These are phyloP conservation scores for Saccharomyces pastorianus DNA, from an alignment of 1,139 yeast species.

Conservation along the genomic window DNA sequence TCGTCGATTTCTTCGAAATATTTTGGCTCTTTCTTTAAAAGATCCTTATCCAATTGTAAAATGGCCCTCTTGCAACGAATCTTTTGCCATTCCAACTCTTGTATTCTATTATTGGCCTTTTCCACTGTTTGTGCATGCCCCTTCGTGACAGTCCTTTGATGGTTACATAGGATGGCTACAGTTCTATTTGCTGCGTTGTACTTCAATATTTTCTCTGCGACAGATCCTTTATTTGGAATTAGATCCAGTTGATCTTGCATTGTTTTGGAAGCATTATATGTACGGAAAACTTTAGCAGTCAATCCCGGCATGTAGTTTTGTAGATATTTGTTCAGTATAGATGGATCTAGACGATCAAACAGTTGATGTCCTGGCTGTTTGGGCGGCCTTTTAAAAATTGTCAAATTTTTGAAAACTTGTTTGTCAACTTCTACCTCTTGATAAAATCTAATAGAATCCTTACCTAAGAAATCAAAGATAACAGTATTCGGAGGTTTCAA, in stretches of 20 bases:
- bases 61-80: conserved; percentile 67
- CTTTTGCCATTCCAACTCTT: conserved; percentile 80
- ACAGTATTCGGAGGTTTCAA: conserved; percentile 80
- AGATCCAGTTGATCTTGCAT: conserved; percentile 91
- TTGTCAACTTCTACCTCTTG: conserved; percentile 87
- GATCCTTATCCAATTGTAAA: conserved; percentile 51
- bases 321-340: conserved; percentile 73
- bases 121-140: conserved; percentile 74
- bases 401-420: conserved; percentile 82
- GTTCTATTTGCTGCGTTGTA: conserved; percentile 93
- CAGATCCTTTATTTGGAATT: conserved; percentile 76
- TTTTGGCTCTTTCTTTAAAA: conserved; percentile 44
- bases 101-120: conserved; percentile 65
- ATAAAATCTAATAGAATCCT: conserved; percentile 84
- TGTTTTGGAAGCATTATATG: conserved; percentile 91
- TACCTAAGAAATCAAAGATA: conserved; percentile 91
- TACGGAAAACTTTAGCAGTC: conserved; percentile 95
- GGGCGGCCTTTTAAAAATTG: conserved; percentile 79
- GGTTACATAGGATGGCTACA: conserved; percentile 94
- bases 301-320: conserved; percentile 88
- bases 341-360: conserved; percentile 83
- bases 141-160: conserved; percentile 87
- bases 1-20: conserved; percentile 70
- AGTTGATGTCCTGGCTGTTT: conserved; percentile 87
- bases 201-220: conserved; percentile 76